These are phyloP conservation scores for Calonectria leucothoes DNA, from an alignment of 2,329 filamentous ascomycete genomes.

Conservation along the genomic window DNA sequence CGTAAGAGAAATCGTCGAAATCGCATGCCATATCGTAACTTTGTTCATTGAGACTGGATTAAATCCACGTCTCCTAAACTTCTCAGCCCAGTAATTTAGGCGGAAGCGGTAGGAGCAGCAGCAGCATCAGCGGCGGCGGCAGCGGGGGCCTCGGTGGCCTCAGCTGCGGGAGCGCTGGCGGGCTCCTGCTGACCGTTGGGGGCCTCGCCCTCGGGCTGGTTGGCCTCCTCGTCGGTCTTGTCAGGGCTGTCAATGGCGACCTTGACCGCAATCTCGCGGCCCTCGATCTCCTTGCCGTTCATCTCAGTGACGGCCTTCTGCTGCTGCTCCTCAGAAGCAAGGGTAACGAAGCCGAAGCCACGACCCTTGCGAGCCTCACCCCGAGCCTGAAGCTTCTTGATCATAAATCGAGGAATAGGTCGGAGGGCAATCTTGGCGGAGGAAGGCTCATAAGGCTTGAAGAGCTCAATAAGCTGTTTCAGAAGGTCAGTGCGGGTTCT, in stretches of 20 bases:
- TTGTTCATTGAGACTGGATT: conserved; percentile 45
- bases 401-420: conserved; percentile 99
- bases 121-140: conserved; percentile 39
- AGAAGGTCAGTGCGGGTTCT: conserved; percentile 33
- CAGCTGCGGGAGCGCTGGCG: conserved; percentile 43
- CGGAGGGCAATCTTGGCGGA: conserved; percentile 99
- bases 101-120: conserved; percentile 41
- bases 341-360: conserved; percentile 97
- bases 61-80: conserved; percentile 40
- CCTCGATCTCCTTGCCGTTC: conserved; percentile 99
- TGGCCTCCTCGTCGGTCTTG: conserved; percentile 91
- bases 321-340: conserved; percentile 94
- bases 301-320: conserved; percentile 97
- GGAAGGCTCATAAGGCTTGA: conserved; percentile 89
- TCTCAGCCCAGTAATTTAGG: conserved; percentile 44
- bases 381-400: conserved; percentile 99
- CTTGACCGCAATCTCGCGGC: conserved; percentile 99
- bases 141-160: conserved; percentile 43
- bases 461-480: conserved; percentile 93
- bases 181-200: conserved; percentile 55
- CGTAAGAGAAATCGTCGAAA: conserved; percentile 54
- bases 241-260: conserved; percentile 99
- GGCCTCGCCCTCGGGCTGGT: conserved; percentile 60
- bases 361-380: conserved; percentile 98
- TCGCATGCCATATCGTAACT: conserved; percentile 54